Conservation (phyloP, 2,329 filamentous ascomycete genomes). For the Aspergillus floridensis region DNA sequence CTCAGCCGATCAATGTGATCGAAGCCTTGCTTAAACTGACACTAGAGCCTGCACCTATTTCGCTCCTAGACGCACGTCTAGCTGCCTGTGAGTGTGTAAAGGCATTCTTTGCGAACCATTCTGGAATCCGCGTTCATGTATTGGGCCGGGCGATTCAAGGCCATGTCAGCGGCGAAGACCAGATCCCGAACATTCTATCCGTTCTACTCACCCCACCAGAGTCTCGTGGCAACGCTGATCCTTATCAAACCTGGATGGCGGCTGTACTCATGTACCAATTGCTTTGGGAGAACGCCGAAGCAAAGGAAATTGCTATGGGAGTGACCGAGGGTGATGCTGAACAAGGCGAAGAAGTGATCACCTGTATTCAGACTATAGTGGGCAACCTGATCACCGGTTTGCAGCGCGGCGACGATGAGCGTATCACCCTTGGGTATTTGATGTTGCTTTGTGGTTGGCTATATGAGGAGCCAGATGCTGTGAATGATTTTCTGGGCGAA, state of each 20-base stretch:
- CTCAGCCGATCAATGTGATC: slow-evolving; percentile 77
- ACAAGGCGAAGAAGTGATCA: slow-evolving; percentile 90
- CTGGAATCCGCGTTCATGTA: slow-evolving; percentile 80
- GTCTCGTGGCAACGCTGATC: slow-evolving; percentile 65
- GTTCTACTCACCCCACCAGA: slow-evolving; percentile 70
- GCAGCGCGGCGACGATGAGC: slow-evolving; percentile 71
- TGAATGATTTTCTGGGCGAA: slow-evolving; percentile 90
- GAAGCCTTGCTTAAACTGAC: slow-evolving; percentile 85
- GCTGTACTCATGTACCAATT: slow-evolving; percentile 83
- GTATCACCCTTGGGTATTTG: slow-evolving; percentile 78
- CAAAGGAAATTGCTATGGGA: slow-evolving; percentile 74
- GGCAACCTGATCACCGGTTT: slow-evolving; percentile 81
- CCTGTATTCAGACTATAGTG: slow-evolving; percentile 83
- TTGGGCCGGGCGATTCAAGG: slow-evolving; percentile 84
- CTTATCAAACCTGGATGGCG: slow-evolving; percentile 88
- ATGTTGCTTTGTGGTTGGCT: slow-evolving; percentile 88
- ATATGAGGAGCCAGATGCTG: slow-evolving; percentile 85
- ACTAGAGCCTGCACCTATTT: slow-evolving; percentile 63
- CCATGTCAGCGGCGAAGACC: slow-evolving; percentile 71
- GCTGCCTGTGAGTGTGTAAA: slow-evolving; percentile 88
- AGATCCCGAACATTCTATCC: slow-evolving; percentile 83
- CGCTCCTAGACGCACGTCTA: slow-evolving; percentile 75
- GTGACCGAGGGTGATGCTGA: slow-evolving; percentile 87
- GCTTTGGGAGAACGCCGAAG: slow-evolving; percentile 72
- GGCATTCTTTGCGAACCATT: slow-evolving; percentile 82